phyloP scores from a whole-genome alignment of 805 yeast genomes.

The Zygoascus flipseniorum region DNA sequence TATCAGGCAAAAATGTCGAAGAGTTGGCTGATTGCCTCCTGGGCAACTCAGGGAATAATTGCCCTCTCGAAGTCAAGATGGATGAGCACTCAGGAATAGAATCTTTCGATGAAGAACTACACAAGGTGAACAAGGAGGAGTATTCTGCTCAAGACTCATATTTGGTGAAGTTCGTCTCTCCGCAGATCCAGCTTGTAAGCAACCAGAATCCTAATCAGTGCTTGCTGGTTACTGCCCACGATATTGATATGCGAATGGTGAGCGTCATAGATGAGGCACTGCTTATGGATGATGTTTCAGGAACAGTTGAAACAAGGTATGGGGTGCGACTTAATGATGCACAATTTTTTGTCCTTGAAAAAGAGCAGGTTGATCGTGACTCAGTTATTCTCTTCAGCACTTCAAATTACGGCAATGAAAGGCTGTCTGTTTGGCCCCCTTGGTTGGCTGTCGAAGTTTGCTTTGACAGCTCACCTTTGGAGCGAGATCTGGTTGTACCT shows the following conservation, averaged over 20 bases:
- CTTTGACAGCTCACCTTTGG: constrained; percentile 41
- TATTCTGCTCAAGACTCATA: constrained; percentile 42
- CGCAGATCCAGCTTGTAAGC: constrained; percentile 69
- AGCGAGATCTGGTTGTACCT: constrained; percentile 48
- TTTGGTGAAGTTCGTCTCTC: constrained; percentile 60
- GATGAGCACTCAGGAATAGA: constrained; percentile 13
- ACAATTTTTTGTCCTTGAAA: constrained; percentile 58
- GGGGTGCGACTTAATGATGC: constrained; percentile 66
- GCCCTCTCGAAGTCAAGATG: constrained; percentile 1
- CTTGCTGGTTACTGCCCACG: constrained; percentile 65
- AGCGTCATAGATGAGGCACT: constrained; percentile 45
- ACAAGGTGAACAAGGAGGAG: constrained; percentile 27
- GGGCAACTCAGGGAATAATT: background rate
- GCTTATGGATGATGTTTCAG: constrained; percentile 34
- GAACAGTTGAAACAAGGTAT: constrained; percentile 53
- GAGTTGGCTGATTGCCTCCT: background rate
- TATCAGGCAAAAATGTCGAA: background rate
- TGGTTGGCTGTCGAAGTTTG: constrained; percentile 74
- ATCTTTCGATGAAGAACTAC: constrained; percentile 46
- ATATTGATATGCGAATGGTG: constrained; percentile 59
- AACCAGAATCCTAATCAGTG: constrained; percentile 47
- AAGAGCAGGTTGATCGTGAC: constrained; percentile 36
- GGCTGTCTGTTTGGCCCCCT: constrained; percentile 65
- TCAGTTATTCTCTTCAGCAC: constrained; percentile 39
- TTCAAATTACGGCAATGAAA: constrained; percentile 51